Evolutionary conservation across 1,284 basidiomycete genomes (phyloP), one percentile per base, ranked within the genome.

Genomic region (Nidula niveotomentosa): DNA sequence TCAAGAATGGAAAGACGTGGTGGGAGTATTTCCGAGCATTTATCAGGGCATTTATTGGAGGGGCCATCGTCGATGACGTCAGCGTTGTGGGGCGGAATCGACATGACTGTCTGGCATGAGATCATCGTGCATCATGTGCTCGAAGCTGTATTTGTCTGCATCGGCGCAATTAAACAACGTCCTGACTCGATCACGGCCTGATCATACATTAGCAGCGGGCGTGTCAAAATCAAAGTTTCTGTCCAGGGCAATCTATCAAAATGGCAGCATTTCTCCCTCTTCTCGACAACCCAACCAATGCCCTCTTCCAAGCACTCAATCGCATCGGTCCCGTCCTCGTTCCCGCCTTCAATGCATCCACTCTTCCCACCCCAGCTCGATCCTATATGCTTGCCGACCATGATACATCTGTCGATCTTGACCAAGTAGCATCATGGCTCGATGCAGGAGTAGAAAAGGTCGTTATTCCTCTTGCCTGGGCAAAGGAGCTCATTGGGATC

Each of bases 391-490:
- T 91, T 52, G 75, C 88, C 53, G 84, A 88, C 55, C 71, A 80
- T 52, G 70, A 74, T 57, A 60, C 73, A 36, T 70, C 81, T 18
- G 65, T 76, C 47, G 74, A 79, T 59, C 51, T 80, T 10, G 83
- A 88, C 57, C 76, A 87, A 47, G 76, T 92, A 57, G 76, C 88
- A 55, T 71, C 81, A 18, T 80, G 80, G 73, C 81, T 96, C 36
- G 91, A 96, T 70, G 71, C 76, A 30, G 93, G 94, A 30, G 84
- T 86, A 1, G 80, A 87, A 62, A 94, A 92, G 66, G 77, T 93
- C 63, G 85, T 95, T 36, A 75, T 93, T 0, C 80, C 90, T 8
- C 77, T 87, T 36, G 67, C 80, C 1, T 80, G 83, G 60, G 85
- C 88, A 5, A 84, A 86, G 61, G 83, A 84, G 49, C 77, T 91